Evolutionary conservation across 1,284 basidiomycete species (phyloP).

Genomic region (Puccinia sorghi): DNA sequence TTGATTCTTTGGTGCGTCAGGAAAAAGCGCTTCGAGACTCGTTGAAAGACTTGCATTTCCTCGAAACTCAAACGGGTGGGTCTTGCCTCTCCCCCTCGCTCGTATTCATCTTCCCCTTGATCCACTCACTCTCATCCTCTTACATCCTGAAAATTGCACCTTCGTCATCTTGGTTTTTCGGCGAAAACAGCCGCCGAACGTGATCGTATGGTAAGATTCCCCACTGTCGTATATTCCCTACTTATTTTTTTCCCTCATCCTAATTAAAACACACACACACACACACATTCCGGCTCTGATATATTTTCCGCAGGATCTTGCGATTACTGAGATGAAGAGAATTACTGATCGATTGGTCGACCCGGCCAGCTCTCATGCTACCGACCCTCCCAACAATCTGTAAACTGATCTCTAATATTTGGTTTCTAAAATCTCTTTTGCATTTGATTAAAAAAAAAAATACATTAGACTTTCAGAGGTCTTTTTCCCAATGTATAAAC

Average conservation of each 20-base stretch:
- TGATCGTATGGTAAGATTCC: conserved; percentile 21
- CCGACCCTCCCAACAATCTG: not conserved
- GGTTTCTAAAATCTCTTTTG: not conserved
- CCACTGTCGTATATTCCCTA: not conserved
- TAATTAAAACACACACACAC: too few species aligned
- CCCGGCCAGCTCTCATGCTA: not conserved
- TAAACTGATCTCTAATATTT: not conserved
- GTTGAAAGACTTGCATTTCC: conserved; percentile 2
- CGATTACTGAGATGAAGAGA: conserved; percentile 33
- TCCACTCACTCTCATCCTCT: too few species aligned
- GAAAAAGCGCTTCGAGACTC: not conserved
- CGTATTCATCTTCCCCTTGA: too few species aligned
- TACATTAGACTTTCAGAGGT: not conserved
- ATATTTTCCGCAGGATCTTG: conserved; percentile 5
- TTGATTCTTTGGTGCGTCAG: conserved; percentile 21
- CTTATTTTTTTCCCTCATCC: not conserved
- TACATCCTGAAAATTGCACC: too few species aligned
- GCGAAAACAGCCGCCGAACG: conserved; percentile 6
- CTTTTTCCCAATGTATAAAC: not conserved
- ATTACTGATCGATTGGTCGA: conserved; percentile 37
- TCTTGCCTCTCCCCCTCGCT: too few species aligned
- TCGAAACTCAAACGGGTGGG: conserved; percentile 20
- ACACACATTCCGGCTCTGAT: too few species aligned
- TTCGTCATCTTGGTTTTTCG: not conserved
- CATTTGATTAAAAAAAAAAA: not conserved